These are phyloP conservation scores for Cryptosporidium sp. DNA, from an alignment of 169 alveolate genomes.

Conservation along the genomic window DNA sequence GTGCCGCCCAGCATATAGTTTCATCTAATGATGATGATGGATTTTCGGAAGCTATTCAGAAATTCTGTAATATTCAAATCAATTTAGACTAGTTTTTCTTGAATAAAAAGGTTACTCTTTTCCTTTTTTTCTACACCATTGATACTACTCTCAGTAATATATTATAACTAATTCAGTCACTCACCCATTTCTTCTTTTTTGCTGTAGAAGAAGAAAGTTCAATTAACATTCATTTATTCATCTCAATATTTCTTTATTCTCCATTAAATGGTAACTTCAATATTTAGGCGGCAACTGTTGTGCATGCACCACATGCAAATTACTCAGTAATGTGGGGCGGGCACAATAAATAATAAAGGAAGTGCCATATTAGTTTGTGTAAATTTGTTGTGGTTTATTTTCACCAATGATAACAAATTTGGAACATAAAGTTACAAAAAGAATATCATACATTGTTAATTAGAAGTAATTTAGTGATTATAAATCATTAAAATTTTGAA, in stretches of 20 bases:
- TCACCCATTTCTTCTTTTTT: too few relatives aligned
- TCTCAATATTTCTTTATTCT: too few relatives aligned
- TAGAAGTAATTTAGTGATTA: not conserved
- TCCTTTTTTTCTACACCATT: not conserved
- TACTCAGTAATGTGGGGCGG: not conserved
- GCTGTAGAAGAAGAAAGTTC: too few relatives aligned
- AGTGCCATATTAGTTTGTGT: not conserved
- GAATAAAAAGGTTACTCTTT: not conserved
- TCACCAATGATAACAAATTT: not conserved
- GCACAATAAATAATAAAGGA: too few relatives aligned
- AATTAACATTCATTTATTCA: too few relatives aligned
- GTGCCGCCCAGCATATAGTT: conserved; percentile 78
- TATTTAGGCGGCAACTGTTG: not conserved
- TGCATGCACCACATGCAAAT: not conserved
- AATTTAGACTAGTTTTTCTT: conserved; percentile 12
- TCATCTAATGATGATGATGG: conserved; percentile 80
- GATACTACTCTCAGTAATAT: not conserved
- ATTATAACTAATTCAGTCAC: not conserved
- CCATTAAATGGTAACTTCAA: not conserved
- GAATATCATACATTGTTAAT: too few relatives aligned
- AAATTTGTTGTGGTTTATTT: not conserved
- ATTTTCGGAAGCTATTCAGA: conserved; percentile 70
- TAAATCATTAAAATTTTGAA: too few relatives aligned
- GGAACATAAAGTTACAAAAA: too few relatives aligned
- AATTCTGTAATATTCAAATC: conserved; percentile 72